Base-by-base conservation (phyloP, 2,329 filamentous ascomycete species). In the Sphaceloma murrayae region DNA sequence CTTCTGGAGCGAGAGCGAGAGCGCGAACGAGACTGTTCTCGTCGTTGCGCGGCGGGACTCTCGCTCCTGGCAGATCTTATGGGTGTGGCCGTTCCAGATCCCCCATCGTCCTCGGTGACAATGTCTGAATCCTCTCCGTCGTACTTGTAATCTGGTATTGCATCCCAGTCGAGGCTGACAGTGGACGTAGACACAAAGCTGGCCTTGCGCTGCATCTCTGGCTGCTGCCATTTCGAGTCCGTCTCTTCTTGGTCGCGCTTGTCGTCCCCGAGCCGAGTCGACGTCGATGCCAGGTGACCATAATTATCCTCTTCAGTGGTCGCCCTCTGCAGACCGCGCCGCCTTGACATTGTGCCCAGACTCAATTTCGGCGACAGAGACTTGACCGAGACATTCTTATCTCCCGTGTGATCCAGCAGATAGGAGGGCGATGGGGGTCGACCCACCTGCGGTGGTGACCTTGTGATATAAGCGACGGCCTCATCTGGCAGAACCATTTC, bases 401-500 rank as follows among this genome's bases (percentile, higher is more conserved):
- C 13, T 18, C 18, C 29, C 5, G 33, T 18, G 9, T 40, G 45
- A 13, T 45, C 46, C 16, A 43, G 17, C 19, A 51, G 36, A 27
- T 51, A 49, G 11, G 47, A 49, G 8, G 47, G 48, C n/a, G 50
- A 51, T n/a, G 50, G 48, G 21, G 50, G 50, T 11, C 45, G 47
- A 27, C 48, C 43, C 16, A 40, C 29, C 21, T 46, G 47, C 31
- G 53, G 52, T 13, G 54, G 54, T 10, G 54, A 56, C 9, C 45
- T 45, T 4, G 50, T 22, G 33, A 46, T 30, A 16, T 47, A 36
- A 11, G 44, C 36, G 17, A 30, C 36, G 27, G 27, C 14, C 38
- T 48, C 78, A 59, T 82, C 79, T 49, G 88, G 88, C 43, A 95
- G 68, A 56, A 95, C 94, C 85, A 94, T 88, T 61, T 94, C 88